Percentiles rank a stretch among this genome's conserved stretches.
These are phyloP conservation scores for Oxytropis ochrocephala DNA, from an alignment of 306 rosid genomes.

Conservation along the genomic window DNA sequence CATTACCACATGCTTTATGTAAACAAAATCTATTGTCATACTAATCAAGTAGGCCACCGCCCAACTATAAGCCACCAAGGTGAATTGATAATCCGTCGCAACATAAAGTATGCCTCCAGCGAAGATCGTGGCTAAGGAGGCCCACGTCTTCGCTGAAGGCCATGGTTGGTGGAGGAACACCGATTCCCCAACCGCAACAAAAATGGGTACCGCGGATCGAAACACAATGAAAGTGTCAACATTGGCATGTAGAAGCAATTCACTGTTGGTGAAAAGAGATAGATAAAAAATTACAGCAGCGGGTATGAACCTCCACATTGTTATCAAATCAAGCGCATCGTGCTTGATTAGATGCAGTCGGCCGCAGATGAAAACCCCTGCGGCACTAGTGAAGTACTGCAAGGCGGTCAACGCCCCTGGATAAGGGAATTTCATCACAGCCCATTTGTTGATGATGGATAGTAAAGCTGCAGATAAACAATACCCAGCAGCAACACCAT, in stretches of 20 bases:
- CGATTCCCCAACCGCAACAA: conserved; percentile 80
- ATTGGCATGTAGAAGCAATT: conserved; percentile 81
- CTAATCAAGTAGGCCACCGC: conserved; percentile 76
- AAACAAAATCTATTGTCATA: conserved; percentile 80
- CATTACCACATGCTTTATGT: conserved; percentile 81
- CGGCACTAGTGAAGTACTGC: conserved; percentile 81
- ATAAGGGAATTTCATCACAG: conserved; percentile 83
- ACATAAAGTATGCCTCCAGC: conserved; percentile 74
- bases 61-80: conserved; percentile 72
- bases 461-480: conserved; percentile 85
- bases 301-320: conserved; percentile 79
- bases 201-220: conserved; percentile 66
- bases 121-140: conserved; percentile 60
- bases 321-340: conserved; percentile 47
- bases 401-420: conserved; percentile 83
- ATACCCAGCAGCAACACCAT: conserved; percentile 79
- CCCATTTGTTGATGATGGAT: conserved; percentile 92
- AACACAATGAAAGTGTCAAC: conserved; percentile 88
- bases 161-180: conserved; percentile 74
- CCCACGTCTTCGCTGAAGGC: conserved; percentile 65
- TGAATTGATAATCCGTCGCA: conserved; percentile 69
- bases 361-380: conserved; percentile 62
- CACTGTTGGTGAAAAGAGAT: conserved; percentile 80
- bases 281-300: conserved; percentile 78
- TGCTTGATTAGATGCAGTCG: conserved; percentile 49